phyloP scores from a whole-genome alignment of 2,329 filamentous ascomycete species.

The Diaporthe sp. region DNA sequence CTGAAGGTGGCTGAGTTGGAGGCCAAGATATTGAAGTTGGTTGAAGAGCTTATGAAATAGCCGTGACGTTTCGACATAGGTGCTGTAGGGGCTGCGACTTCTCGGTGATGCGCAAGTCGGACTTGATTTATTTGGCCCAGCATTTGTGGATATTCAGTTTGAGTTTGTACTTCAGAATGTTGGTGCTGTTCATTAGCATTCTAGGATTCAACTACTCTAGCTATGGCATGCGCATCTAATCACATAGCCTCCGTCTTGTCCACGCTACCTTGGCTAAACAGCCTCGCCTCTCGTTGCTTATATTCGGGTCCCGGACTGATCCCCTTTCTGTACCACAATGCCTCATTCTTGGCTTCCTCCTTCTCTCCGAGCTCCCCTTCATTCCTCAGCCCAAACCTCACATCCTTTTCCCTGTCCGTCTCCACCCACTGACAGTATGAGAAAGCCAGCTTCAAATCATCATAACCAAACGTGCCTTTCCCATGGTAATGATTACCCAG shows the following conservation, averaged over 20 bases:
- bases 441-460: conserved; percentile 10
- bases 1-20: conserved; percentile 15
- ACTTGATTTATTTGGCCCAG: not conserved
- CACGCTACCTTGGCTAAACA: not conserved
- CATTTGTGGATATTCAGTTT: not conserved
- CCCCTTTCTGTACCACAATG: conserved; percentile 14
- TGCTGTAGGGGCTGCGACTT: not conserved
- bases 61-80: not conserved
- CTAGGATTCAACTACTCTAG: not conserved
- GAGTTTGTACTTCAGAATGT: not conserved
- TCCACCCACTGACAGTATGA: conserved; percentile 12
- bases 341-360: not conserved
- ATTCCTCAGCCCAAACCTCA: not conserved
- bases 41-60: conserved; percentile 12
- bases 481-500: conserved; percentile 93
- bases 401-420: not conserved
- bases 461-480: not conserved
- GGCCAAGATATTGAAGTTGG: not conserved
- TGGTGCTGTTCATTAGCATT: not conserved
- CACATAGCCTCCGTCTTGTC: not conserved
- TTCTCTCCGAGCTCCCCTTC: not conserved
- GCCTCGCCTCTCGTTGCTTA: conserved; percentile 7
- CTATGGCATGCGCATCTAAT: not conserved
- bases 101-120: not conserved
- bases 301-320: conserved; percentile 4